Evolutionary conservation across 2,329 filamentous ascomycete genomes (phyloP).

Genomic region (Elsinoe arachidis): DNA sequence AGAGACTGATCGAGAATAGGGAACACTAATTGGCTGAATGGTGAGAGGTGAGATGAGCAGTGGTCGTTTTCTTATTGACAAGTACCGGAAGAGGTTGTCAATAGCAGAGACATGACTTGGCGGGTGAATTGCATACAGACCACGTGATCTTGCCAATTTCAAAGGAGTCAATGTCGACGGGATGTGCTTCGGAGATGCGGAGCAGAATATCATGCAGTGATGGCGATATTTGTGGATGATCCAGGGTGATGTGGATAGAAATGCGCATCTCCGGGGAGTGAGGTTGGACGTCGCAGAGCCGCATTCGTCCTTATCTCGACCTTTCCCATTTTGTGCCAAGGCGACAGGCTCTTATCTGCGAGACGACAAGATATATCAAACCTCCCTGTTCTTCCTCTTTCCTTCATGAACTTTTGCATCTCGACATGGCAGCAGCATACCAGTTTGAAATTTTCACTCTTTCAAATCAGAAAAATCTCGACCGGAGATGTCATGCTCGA

Average conservation of each 20-base stretch:
- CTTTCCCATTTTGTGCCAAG: neutral
- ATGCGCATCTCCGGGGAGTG: neutral
- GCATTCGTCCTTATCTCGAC: conserved; percentile 9
- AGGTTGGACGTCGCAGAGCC: neutral
- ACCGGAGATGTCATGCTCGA: neutral
- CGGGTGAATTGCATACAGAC: neutral
- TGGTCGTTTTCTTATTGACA: neutral
- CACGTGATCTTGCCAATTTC: neutral
- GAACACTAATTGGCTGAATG: neutral
- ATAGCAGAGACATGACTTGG: conserved; percentile 12
- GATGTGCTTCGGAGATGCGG: neutral
- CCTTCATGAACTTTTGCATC: neutral
- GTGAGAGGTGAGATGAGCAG: neutral
- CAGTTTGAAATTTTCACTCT: neutral
- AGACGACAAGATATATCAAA: neutral
- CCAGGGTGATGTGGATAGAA: neutral
- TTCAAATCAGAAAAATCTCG: neutral
- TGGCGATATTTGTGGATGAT: neutral
- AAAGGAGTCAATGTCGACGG: neutral
- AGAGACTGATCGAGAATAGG: neutral
- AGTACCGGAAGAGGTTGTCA: conserved; percentile 16
- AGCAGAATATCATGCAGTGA: neutral
- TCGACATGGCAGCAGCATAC: neutral
- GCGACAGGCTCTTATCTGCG: neutral
- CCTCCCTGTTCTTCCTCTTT: neutral